Evolutionary conservation across 1,284 basidiomycete species (phyloP).

Genomic region (Filobasidium uniguttulatum): DNA sequence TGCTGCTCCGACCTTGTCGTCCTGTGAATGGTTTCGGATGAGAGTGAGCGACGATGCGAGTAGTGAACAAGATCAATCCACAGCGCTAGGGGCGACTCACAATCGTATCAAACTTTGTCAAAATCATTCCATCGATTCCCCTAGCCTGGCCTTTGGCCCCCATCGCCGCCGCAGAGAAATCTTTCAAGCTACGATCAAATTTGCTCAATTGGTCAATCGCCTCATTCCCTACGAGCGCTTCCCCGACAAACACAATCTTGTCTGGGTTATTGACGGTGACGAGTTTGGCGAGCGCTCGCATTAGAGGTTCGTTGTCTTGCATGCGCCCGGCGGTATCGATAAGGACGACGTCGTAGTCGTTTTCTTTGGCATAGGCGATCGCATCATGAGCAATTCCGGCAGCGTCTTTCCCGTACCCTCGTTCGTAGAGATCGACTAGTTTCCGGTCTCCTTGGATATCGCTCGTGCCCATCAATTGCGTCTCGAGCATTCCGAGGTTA

Average conservation of each 20-base stretch:
- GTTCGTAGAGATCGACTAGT: slow-evolving; percentile 82
- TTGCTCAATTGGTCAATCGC: slow-evolving; percentile 90
- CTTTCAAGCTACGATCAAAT: slow-evolving; percentile 78
- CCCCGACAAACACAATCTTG: slow-evolving; percentile 92
- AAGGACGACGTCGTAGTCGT: slow-evolving; percentile 82
- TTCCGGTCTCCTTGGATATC: slow-evolving; percentile 20
- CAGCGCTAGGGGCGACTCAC: slow-evolving; percentile 20
- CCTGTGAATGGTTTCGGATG: slow-evolving; percentile 15
- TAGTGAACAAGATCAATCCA: too few species aligned
- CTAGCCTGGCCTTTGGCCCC: slow-evolving; percentile 21
- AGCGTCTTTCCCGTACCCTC: slow-evolving; percentile 96
- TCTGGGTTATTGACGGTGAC: slow-evolving; percentile 83
- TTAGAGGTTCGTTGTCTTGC: slow-evolving; percentile 97
- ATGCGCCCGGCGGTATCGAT: slow-evolving; percentile 96
- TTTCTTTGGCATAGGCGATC: slow-evolving; percentile 68
- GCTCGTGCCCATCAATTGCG: slow-evolving; percentile 44
- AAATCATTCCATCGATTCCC: slow-evolving; percentile 91
- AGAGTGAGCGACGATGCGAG: neutral
- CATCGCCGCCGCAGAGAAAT: slow-evolving; percentile 58
- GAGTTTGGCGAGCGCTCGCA: slow-evolving; percentile 96
- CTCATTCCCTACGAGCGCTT: slow-evolving; percentile 90
- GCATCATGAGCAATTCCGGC: slow-evolving; percentile 95
- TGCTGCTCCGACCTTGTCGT: slow-evolving; percentile 73
- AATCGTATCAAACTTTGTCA: slow-evolving; percentile 96
- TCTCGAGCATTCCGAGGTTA: slow-evolving; percentile 77